Evolutionary conservation across 2,329 filamentous ascomycete species (phyloP).

Genomic region (Talaromyces sp.): DNA sequence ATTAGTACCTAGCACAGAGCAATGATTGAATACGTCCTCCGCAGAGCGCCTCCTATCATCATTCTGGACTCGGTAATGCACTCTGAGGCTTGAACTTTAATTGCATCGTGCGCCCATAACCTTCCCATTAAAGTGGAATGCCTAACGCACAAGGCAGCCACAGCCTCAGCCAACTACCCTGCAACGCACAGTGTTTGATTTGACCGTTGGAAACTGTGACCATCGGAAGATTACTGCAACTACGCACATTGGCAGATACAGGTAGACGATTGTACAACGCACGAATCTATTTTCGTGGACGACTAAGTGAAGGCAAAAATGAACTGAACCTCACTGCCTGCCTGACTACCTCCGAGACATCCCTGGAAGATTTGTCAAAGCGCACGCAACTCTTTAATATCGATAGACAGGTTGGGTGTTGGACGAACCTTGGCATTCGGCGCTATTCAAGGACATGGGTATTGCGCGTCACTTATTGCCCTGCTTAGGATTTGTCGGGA

Average conservation of each 20-base stretch:
- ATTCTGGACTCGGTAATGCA: not conserved
- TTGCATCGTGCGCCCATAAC: not conserved
- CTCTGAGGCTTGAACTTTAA: constrained; percentile 3
- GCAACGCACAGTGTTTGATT: not conserved
- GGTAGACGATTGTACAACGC: not conserved
- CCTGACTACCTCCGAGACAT: not conserved
- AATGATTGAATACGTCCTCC: not conserved
- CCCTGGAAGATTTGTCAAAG: not conserved
- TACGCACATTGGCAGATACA: not conserved
- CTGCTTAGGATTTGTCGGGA: no score
- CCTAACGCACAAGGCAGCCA: not conserved
- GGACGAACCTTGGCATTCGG: not conserved
- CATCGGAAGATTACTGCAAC: not conserved
- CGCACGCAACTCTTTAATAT: not conserved
- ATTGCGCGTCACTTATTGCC: no score
- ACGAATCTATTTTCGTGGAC: not conserved
- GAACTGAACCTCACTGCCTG: no score
- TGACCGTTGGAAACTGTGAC: no score
- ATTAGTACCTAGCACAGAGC: no score
- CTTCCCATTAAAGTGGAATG: not conserved
- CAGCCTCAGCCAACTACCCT: not conserved
- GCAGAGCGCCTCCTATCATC: not conserved
- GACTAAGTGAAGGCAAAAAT: not conserved
- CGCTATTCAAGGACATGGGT: not conserved
- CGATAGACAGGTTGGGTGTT: not conserved